These are phyloP conservation scores for Avena sativa DNA, from an alignment of 176 grass and related monocot genomes.

Conservation along the genomic window DNA sequence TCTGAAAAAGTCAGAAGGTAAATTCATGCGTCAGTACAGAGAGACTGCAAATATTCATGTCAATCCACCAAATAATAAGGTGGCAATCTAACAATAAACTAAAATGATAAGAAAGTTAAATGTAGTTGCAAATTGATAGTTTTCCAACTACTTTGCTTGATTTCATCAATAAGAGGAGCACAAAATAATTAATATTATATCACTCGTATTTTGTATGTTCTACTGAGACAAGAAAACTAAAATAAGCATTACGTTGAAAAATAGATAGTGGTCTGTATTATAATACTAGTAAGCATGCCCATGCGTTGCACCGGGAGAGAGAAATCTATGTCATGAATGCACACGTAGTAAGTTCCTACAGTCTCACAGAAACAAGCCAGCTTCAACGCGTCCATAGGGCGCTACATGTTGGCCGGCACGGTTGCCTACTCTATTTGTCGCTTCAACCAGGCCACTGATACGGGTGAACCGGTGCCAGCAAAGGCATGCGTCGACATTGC, in stretches of 20 bases:
- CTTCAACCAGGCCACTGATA: no score
- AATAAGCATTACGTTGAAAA: neutral
- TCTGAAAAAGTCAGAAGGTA: constrained; percentile 46
- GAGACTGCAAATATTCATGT: neutral
- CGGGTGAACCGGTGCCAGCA: no score
- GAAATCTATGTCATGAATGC: no score
- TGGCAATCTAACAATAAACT: neutral
- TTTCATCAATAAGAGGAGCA: constrained; percentile 10
- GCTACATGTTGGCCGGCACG: no score
- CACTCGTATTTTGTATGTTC: neutral
- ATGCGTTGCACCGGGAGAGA: no score
- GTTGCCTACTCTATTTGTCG: no score
- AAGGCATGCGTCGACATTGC: no score
- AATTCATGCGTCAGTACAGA: constrained; percentile 38
- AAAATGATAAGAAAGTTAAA: constrained; percentile 17
- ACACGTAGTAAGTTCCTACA: no score
- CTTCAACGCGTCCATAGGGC: no score
- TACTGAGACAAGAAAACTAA: neutral
- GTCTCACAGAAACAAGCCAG: no score
- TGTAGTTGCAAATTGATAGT: constrained; percentile 4
- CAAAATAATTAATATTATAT: neutral
- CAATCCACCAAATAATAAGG: constrained; percentile 2
- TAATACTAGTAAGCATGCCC: no score
- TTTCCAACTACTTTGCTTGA: neutral
- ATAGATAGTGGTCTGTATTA: neutral